These are phyloP conservation scores for Trapa incisa DNA, from an alignment of 345 rosid species.

Conservation along the genomic window DNA sequence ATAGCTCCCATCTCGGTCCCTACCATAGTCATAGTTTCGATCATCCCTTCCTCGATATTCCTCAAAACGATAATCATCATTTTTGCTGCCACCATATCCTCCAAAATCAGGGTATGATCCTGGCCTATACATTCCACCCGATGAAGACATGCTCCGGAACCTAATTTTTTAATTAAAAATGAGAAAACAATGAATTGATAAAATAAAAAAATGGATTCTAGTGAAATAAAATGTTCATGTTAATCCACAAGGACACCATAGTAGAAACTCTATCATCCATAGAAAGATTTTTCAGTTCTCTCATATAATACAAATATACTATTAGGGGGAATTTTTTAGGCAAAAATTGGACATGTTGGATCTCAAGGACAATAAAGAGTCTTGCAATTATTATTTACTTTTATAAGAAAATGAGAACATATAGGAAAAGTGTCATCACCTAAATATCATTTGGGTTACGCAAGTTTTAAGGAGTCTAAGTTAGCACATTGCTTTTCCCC, in stretches of 20 bases:
- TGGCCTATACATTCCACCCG: slow-evolving; percentile 79
- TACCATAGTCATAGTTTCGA: slow-evolving; percentile 53
- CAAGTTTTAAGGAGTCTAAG: background rate
- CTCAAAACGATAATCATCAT: slow-evolving; percentile 43
- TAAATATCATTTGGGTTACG: background rate
- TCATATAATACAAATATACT: background rate
- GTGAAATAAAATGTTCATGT: background rate
- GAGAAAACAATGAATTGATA: background rate
- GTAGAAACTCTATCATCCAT: background rate
- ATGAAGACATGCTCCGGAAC: slow-evolving; percentile 46
- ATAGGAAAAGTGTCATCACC: background rate
- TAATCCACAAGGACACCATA: background rate
- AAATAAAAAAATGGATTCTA: background rate
- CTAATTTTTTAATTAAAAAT: slow-evolving; percentile 17
- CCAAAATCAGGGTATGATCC: slow-evolving; percentile 15
- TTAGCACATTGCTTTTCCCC: background rate
- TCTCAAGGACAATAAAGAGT: background rate
- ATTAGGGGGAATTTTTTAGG: background rate
- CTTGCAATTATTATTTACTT: background rate
- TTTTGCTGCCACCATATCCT: slow-evolving; percentile 49
- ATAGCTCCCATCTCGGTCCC: slow-evolving; percentile 59
- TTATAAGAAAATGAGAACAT: background rate
- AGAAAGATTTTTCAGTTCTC: background rate
- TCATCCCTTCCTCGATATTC: slow-evolving; percentile 45
- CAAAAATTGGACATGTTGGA: background rate